Base-by-base conservation (phyloP, 306 rosid genomes). In the Parietaria judaica region DNA sequence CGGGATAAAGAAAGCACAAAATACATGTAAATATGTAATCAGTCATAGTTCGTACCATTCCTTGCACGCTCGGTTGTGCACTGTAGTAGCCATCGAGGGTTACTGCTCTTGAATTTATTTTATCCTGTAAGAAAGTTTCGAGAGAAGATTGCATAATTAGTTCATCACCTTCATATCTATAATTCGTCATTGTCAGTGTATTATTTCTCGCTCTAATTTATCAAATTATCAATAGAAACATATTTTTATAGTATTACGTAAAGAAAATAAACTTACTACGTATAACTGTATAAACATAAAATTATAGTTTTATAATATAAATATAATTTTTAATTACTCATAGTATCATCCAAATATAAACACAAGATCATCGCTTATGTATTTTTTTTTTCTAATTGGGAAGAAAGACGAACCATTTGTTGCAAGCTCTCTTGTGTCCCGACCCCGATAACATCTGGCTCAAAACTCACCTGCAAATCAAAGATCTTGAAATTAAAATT, bases 361-460 rank as follows among this genome's bases (percentile, higher is more conserved):
- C 31, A 23, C 31, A 23, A 23, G 31, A 23, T 23, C 31, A 23
- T 23, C 31, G 31, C 31, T 23, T 23, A 23, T 23, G 50, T 0
- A 8, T 8, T 10, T 48, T 8, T 69, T n/a, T 39, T 34, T n/a
- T 50, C 61, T 14, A 70, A 31, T 51, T 35, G 60, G 59, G 61
- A 57, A 46, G 56, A 43, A 74, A 66, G 57, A 80, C 98, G 66
- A 80, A 92, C 99, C 99, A 92, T 84, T 72, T 86, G 99, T 71
- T 88, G 99, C 81, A 82, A 74, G 90, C 83, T 80, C 45, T 88
- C 96, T 78, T 88, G 88, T 69, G 90, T 75, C 60, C 94, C 95
- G 70, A 78, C 84, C 54, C 90, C 70, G 69, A 88, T 75, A 74
- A 82, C 90, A 67, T 86, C 94, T 7, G 87, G 79, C 56, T 92